Evolutionary conservation across 2,329 filamentous ascomycete species (phyloP).

Genomic region (Ophiocordyceps unilateralis): DNA sequence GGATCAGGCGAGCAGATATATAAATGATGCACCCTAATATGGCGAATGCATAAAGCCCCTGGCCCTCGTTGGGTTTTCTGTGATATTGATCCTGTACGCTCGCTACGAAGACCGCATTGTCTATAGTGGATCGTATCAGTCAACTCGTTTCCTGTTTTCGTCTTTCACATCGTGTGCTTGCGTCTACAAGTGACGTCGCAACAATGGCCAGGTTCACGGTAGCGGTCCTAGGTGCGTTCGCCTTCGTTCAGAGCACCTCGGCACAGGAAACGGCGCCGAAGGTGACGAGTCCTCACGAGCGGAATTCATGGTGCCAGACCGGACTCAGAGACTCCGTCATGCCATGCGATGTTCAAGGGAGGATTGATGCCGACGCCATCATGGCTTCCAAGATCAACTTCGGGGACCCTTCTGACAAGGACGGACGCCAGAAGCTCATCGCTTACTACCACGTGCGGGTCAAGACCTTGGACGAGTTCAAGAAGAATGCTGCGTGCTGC

Average conservation of each 20-base stretch:
- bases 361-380: background rate
- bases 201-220: background rate
- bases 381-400: background rate
- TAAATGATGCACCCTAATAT: too few relatives aligned
- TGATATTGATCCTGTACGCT: too few relatives aligned
- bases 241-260: background rate
- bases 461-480: background rate
- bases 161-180: background rate
- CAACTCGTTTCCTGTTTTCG: background rate
- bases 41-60: too few relatives aligned
- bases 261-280: background rate
- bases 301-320: background rate
- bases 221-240: background rate
- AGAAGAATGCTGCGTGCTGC: background rate
- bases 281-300: background rate
- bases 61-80: too few relatives aligned
- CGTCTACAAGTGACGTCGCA: background rate
- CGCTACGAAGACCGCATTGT: too few relatives aligned
- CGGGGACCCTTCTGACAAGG: background rate
- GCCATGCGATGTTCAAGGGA: background rate
- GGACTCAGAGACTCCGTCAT: background rate
- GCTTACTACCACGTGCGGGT: background rate
- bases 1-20: too few relatives aligned
- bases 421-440: background rate
- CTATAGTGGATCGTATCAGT: too few relatives aligned